Base-by-base conservation (phyloP, 2,329 filamentous ascomycete genomes). In the Aureobasidium melanogenum region DNA sequence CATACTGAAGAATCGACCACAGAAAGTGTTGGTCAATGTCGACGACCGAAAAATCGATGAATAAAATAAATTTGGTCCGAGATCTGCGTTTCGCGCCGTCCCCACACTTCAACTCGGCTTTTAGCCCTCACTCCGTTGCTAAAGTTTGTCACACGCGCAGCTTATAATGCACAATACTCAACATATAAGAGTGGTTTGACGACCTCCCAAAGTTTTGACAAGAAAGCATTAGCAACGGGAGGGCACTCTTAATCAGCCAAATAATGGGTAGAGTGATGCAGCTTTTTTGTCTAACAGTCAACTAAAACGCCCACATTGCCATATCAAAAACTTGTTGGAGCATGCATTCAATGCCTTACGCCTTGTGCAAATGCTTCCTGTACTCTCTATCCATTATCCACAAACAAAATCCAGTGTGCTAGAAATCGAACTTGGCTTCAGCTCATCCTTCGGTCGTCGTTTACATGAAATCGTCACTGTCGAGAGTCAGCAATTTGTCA, bases 381-480 rank as follows among this genome's bases (percentile, higher is more conserved):
- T 24, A 48, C 56, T 50, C 34, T 39, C 44, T 50, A 48, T 41
- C 43, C 32, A 58, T 58, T 47, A 39, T 36, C 41, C 43, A 50
- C 56, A 50, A 50, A 47, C 22, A 32, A 56, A 47, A 58, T 24
- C 41, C 41, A 32, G 14, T 47, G 54, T 32, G 19, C 24, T 36
- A 22, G 28, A 36, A 36, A 17, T 34, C 38, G 17, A 17, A 32
- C 26, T 44, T 32, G 36, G 38, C 34, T 54, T 24, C 39, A 14
- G 26, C 12, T 57, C 30, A 10, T n/a, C 26, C n/a, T 24, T 36
- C 41, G 26, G 26, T 39, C 38, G 32, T 56, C 26, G 57, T 62
- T 87, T 82, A 88, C 85, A 88, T 88, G 69, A 88, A 88, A 73
- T 88, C 86, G 67, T 87, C 85, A 70, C 86, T 88, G 61, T 51